These are phyloP conservation scores for Pythium myriotylum DNA, from an alignment of 352 stramenopile species.

Conservation along the genomic window DNA sequence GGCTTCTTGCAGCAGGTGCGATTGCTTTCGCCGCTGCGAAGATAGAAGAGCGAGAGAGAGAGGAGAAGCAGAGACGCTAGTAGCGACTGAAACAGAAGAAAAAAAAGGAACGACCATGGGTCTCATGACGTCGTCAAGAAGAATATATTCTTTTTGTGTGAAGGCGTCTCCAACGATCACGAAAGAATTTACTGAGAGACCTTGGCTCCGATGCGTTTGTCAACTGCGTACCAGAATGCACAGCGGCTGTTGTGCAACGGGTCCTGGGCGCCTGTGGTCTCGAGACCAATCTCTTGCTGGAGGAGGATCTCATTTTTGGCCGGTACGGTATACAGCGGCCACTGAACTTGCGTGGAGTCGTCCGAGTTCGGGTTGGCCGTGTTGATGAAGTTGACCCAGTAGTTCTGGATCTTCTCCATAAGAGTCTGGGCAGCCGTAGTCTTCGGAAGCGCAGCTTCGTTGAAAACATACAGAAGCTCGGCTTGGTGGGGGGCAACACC, in stretches of 20 bases:
- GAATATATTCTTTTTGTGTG: no score
- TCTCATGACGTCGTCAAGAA: no score
- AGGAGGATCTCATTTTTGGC: slow-evolving; percentile 17
- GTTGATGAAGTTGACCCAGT: slow-evolving; percentile 15
- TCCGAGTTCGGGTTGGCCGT: not conserved
- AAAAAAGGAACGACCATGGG: no score
- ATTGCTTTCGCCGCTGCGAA: no score
- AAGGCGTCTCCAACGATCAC: no score
- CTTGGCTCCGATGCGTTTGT: slow-evolving; percentile 1
- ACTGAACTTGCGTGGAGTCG: not conserved
- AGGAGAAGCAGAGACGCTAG: no score
- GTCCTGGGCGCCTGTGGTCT: slow-evolving; percentile 1
- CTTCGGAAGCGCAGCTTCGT: not conserved
- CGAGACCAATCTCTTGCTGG: not conserved
- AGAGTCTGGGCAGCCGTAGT: not conserved
- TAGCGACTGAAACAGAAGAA: no score
- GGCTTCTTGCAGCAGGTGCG: no score
- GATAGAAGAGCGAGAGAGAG: no score
- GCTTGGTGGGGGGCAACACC: not conserved
- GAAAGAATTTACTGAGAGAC: no score
- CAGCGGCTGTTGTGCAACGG: slow-evolving; percentile 7
- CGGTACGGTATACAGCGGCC: not conserved
- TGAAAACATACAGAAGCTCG: slow-evolving; percentile 7
- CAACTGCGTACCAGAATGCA: slow-evolving; percentile 12
- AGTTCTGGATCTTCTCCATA: not conserved